phyloP scores from a whole-genome alignment of 306 rosid genomes.

The Trifolium pratense region DNA sequence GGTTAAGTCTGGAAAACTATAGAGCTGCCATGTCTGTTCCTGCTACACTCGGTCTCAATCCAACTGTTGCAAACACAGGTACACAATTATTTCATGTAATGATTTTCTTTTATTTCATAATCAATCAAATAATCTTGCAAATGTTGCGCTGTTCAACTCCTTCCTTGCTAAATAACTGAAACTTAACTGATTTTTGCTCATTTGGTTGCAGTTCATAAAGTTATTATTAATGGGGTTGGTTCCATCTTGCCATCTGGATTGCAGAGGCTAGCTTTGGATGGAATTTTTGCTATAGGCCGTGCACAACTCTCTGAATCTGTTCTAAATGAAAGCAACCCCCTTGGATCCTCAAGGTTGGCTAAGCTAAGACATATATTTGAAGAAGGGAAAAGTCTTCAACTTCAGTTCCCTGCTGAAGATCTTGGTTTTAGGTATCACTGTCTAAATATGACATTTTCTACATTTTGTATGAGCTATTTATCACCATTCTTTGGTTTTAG shows the following conservation, averaged over 20 bases:
- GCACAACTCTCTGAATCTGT: constrained; percentile 74
- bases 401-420: constrained; percentile 97
- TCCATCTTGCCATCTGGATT: constrained; percentile 73
- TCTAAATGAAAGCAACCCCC: constrained; percentile 76
- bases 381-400: constrained; percentile 97
- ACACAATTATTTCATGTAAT: constrained; percentile 20
- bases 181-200: constrained; percentile 27
- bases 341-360: constrained; percentile 82
- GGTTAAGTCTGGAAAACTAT: constrained; percentile 80
- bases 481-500: constrained; percentile 20
- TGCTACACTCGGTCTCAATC: constrained; percentile 89
- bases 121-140: constrained; percentile 13
- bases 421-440: constrained; percentile 82
- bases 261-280: constrained; percentile 80
- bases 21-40: constrained; percentile 98
- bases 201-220: constrained; percentile 70
- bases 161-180: constrained; percentile 36
- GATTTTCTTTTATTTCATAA: constrained; percentile 32
- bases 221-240: constrained; percentile 64
- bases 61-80: constrained; percentile 90
- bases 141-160: constrained; percentile 12
- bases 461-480: constrained; percentile 6
- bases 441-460: constrained; percentile 36
- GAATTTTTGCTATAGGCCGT: constrained; percentile 83
- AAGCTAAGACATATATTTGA: constrained; percentile 76